These are phyloP conservation scores for Pulveroboletus sp. DNA, from an alignment of 768 basidiomycete species.

Conservation along the genomic window DNA sequence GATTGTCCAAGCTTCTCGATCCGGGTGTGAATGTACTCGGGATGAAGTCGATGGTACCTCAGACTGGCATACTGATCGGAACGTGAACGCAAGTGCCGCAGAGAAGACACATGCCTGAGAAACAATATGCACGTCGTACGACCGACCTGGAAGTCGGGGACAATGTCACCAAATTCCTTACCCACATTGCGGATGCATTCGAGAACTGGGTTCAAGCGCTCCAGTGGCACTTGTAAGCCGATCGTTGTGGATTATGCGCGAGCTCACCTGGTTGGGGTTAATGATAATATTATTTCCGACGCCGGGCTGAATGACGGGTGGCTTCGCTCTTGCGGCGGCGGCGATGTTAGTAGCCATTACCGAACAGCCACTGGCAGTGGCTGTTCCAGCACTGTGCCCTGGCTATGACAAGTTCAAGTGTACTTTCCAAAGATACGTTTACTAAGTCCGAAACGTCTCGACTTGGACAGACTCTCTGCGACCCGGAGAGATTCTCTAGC, in stretches of 20 bases:
- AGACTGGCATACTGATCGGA: slow-evolving; percentile 47
- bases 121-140: slow-evolving; percentile 90
- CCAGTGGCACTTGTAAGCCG: slow-evolving; percentile 4
- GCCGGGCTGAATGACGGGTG: slow-evolving; percentile 64
- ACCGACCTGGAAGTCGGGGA: slow-evolving; percentile 94
- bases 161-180: slow-evolving; percentile 93
- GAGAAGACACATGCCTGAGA: slow-evolving; percentile 58
- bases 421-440: too few species aligned
- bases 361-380: slow-evolving; percentile 17
- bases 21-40: slow-evolving; percentile 91
- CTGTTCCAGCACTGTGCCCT: too few species aligned
- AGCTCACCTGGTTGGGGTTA: slow-evolving; percentile 54
- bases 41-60: slow-evolving; percentile 94
- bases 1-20: slow-evolving; percentile 82
- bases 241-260: neutral
- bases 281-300: slow-evolving; percentile 63
- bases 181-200: slow-evolving; percentile 84
- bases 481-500: too few species aligned
- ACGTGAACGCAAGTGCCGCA: neutral
- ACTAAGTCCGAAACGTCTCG: too few species aligned
- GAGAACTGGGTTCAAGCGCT: slow-evolving; percentile 90
- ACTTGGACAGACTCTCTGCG: too few species aligned
- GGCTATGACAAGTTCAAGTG: too few species aligned
- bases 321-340: slow-evolving; percentile 22
- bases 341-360: slow-evolving; percentile 6